Base-by-base conservation (phyloP, 352 stramenopile species). In the Globisporangium perplexum region DNA sequence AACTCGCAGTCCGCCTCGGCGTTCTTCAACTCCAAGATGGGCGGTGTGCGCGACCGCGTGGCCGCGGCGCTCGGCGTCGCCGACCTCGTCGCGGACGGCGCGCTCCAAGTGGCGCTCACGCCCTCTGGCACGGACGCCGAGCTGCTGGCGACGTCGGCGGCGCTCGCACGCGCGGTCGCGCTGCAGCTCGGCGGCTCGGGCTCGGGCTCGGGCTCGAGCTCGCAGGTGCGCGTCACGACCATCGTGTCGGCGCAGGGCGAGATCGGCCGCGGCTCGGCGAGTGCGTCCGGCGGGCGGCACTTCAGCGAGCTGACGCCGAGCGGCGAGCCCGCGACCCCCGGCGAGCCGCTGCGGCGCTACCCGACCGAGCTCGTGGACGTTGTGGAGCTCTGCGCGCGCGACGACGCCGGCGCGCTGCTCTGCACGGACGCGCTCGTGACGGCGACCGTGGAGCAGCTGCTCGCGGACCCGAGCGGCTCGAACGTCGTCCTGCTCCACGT, bases 51-150 rank as follows among this genome's bases (percentile, higher is more conserved):
- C n/a, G 52, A 66, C 2, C 80, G 83, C 10, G 42, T 93, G n/a
- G 79, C 78, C 1, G 45, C 47, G 17, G 88, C 76, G 47, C 64
- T 93, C 1, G 80, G 68, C 3, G 55, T 91, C 15, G 59, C 63
- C 0, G 66, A 71, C 22, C 65, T 89, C 46, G 76, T 88, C n/a
- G 57, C 71, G 12, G 66, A 72, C 39, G 69, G 82, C 54, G 59
- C 60, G 11, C 51, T 91, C 18, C 71, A 71, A 35, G 69, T 91
- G 46, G 52, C 90, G 50, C 68, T 95, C 48, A 89, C 83, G 30
- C 87, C 87, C 4, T 96, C 87, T 0, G 87, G 87, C 35, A 93
- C 85, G 1, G 87, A 96, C 47, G 87, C 87, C 8, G 87, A 96
- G 68, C 72, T 95, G 18, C 55, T 95, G 20, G 84, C 86, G 17